Evolutionary conservation across 441 rosid species (phyloP), one percentile per base, ranked within the genome.

Genomic region (Euphorbia schlechtendalii): DNA sequence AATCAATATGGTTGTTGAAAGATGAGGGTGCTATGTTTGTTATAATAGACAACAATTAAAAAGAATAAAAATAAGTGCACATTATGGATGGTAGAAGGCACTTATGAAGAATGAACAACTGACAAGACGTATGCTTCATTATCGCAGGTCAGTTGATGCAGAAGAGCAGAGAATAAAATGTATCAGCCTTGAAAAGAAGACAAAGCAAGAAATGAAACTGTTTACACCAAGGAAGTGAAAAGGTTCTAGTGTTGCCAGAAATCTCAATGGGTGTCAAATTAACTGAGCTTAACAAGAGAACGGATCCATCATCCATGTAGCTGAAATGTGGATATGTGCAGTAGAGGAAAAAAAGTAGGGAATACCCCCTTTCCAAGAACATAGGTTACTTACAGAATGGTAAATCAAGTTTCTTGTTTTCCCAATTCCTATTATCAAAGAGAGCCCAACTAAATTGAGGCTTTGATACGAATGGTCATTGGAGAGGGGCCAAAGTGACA

Each of bases 181-280:
- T 11, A 34, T 58, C 62, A 58, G 8, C 45, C 49, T 59, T n/a
- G 14, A 38, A 59, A 59, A 34, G 10, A 59, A 59, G 49, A 9
- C n/a, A 8, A 59, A 20, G 28, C 48, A 18, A 38, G 48, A 38
- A 21, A 0, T 6, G 15, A 27, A 24, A 22, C 56, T 52, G 24
- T 21, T 52, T 52, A 52, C 1, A 5, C 14, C 24, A 17, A 52
- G 28, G 56, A 52, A 52, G 15, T 22, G 25, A 41, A 36, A 59
- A 38, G 20, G 46, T 18, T 20, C 17, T 41, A 5, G 20, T 17
- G 28, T 9, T 43, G 20, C 64, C 10, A 60, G 27, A 40, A 24
- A 11, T 21, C 28, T 60, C 28, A 12, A 38, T 38, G n/a, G 9
- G 17, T 59, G 63, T 41, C 24, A 21, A 11, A 41, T 22, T 22